phyloP scores from a whole-genome alignment of 2,329 filamentous ascomycete species.

The Pseudogymnoascus sp. region DNA sequence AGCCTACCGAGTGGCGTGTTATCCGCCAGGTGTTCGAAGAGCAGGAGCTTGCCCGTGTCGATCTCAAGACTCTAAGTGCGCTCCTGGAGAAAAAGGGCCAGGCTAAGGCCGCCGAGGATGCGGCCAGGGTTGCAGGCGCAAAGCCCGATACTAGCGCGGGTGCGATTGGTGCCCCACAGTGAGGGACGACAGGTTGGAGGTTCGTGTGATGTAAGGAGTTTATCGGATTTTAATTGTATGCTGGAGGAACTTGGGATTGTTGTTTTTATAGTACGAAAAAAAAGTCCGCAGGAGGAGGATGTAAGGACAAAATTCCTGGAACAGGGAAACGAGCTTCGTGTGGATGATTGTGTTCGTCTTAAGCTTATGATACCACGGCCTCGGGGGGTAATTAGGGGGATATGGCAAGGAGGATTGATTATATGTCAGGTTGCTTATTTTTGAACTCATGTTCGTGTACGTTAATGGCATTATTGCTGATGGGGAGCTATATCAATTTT shows the following conservation, averaged over 20 bases:
- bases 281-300: not conserved
- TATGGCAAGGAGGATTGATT: not conserved
- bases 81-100: not conserved
- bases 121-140: not conserved
- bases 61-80: not conserved
- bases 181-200: not conserved
- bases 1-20: constrained; percentile 64
- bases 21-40: constrained; percentile 42
- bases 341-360: constrained; percentile 7
- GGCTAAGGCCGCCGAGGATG: not conserved
- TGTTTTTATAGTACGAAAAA: not conserved
- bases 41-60: not conserved
- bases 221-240: constrained; percentile 1
- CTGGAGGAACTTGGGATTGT: not conserved
- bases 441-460: not conserved
- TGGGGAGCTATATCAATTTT: not conserved
- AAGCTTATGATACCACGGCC: constrained; percentile 9
- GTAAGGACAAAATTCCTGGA: not conserved
- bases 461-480: not conserved
- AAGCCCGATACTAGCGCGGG: not conserved
- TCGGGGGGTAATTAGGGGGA: not conserved
- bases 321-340: not conserved
- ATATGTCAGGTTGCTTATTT: not conserved
- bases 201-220: not conserved
- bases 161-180: not conserved